Conservation (phyloP, 2,329 filamentous ascomycete genomes). For the Aureobasidium sp. region DNA sequence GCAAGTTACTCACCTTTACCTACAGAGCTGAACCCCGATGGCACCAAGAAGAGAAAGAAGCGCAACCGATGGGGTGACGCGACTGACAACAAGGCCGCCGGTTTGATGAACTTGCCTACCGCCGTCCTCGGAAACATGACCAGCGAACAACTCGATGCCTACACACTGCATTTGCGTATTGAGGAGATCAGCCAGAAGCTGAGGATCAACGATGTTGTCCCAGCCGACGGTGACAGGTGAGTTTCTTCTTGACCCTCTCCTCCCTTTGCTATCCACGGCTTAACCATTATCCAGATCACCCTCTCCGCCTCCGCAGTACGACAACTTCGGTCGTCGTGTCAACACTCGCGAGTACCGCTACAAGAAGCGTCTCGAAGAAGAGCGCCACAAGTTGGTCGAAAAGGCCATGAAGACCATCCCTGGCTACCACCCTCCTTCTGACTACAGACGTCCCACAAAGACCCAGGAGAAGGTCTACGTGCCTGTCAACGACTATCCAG, state of each 20-base stretch:
- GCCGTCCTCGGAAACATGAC: slow-evolving; percentile 98
- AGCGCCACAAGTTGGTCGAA: slow-evolving; percentile 96
- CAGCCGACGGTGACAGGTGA: slow-evolving; percentile 89
- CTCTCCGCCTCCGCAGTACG: slow-evolving; percentile 92
- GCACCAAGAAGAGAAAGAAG: slow-evolving; percentile 87
- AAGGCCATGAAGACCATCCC: slow-evolving; percentile 99
- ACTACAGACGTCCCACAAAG: slow-evolving; percentile 98
- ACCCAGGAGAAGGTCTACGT: slow-evolving; percentile 99
- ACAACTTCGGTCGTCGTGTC: slow-evolving; percentile 98
- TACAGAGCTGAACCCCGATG: slow-evolving; percentile 49
- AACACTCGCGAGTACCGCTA: slow-evolving; percentile 99
- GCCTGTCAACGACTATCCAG: slow-evolving; percentile 99
- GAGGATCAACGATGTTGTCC: slow-evolving; percentile 97
- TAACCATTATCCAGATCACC: slow-evolving; percentile 59
- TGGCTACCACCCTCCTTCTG: slow-evolving; percentile 97
- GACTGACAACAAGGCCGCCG: slow-evolving; percentile 96
- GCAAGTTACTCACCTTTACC: slow-evolving; percentile 14
- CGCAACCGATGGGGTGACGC: slow-evolving; percentile 97
- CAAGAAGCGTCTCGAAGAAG: slow-evolving; percentile 94
- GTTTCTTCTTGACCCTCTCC: slow-evolving; percentile 27
- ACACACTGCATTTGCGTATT: slow-evolving; percentile 91
- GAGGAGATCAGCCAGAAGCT: slow-evolving; percentile 99
- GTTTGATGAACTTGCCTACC: slow-evolving; percentile 93
- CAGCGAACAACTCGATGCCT: slow-evolving; percentile 94
- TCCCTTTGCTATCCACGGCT: neutral